Conservation (phyloP, 257 asterid genomes). For the Nicotiana obtusifolia region DNA sequence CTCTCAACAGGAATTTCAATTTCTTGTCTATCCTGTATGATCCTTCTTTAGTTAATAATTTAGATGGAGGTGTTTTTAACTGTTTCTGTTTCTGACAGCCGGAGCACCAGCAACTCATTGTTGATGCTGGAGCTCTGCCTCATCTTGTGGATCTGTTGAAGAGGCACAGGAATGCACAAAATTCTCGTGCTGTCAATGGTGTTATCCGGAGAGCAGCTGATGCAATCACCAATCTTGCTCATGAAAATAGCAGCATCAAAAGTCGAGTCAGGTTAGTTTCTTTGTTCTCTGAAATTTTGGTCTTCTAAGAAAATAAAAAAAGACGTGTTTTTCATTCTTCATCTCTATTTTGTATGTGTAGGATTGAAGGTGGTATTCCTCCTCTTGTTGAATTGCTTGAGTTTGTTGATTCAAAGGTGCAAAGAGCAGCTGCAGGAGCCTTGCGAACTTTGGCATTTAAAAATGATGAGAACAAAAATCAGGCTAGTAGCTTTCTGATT, state of each 20-base stretch:
- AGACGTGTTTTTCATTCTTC: neutral
- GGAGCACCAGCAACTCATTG: slow-evolving; percentile 96
- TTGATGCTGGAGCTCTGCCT: slow-evolving; percentile 92
- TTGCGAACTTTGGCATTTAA: slow-evolving; percentile 94
- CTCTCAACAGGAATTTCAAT: neutral
- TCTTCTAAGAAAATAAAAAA: neutral
- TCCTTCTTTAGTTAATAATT: neutral
- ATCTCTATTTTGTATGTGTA: slow-evolving; percentile 17
- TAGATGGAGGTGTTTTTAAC: neutral
- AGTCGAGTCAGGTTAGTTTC: slow-evolving; percentile 70
- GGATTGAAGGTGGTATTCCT: slow-evolving; percentile 96
- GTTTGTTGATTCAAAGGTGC: slow-evolving; percentile 87
- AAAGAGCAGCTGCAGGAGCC: slow-evolving; percentile 99
- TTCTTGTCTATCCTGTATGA: neutral
- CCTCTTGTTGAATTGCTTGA: slow-evolving; percentile 96
- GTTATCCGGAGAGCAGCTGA: slow-evolving; percentile 92
- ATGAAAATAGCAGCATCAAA: slow-evolving; percentile 92
- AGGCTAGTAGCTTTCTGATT: slow-evolving; percentile 34
- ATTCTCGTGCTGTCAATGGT: slow-evolving; percentile 78
- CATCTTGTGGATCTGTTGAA: slow-evolving; percentile 76
- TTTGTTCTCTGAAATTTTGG: neutral
- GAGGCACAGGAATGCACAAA: slow-evolving; percentile 52
- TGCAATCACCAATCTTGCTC: slow-evolving; percentile 98
- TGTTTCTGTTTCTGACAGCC: slow-evolving; percentile 48
- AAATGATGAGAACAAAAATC: slow-evolving; percentile 94